A percentile compares a stretch with the other conserved stretches of the same genome.
Evolutionary conservation across 805 yeast genomes (phyloP).

Genomic region (Maudiozyma bulderi): DNA sequence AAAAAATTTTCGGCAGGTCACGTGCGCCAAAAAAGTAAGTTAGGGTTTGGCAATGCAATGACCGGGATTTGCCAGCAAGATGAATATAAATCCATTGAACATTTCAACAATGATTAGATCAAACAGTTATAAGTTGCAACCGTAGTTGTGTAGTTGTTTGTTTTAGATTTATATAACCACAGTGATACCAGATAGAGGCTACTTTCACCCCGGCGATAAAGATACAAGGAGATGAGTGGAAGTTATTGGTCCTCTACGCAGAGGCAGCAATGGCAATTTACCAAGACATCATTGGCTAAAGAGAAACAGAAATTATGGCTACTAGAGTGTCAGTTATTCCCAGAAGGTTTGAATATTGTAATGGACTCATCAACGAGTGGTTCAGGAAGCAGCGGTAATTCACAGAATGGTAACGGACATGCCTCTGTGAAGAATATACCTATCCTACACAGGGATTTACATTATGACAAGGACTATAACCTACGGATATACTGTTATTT

Average conservation of each 20-base stretch:
- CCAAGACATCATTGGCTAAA: slow-evolving; percentile 45
- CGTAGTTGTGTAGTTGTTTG: no score
- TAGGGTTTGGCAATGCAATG: no score
- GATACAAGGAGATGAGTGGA: slow-evolving; percentile 46
- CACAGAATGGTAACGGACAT: slow-evolving; percentile 8
- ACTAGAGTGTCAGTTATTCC: slow-evolving; percentile 29
- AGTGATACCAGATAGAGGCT: no score
- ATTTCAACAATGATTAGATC: no score
- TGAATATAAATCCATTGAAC: no score
- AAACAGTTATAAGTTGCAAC: no score
- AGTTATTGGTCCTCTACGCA: slow-evolving; percentile 86
- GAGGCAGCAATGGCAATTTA: slow-evolving; percentile 69
- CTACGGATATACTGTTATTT: slow-evolving; percentile 74
- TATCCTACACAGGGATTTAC: slow-evolving; percentile 33
- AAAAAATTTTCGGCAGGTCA: no score
- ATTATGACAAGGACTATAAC: slow-evolving; percentile 42
- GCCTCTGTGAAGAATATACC: slow-evolving; percentile 32
- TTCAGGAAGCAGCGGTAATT: background rate
- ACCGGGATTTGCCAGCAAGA: no score
- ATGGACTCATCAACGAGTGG: slow-evolving; percentile 17
- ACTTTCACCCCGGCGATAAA: no score
- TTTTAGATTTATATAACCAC: no score
- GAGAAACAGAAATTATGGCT: slow-evolving; percentile 35
- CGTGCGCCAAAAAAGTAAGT: no score
- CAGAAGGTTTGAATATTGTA: slow-evolving; percentile 27